Percentiles rank a stretch among this genome's conserved stretches.
Evolutionary conservation across 1,284 basidiomycete genomes (phyloP).

Genomic region (Ustilago lituana): DNA sequence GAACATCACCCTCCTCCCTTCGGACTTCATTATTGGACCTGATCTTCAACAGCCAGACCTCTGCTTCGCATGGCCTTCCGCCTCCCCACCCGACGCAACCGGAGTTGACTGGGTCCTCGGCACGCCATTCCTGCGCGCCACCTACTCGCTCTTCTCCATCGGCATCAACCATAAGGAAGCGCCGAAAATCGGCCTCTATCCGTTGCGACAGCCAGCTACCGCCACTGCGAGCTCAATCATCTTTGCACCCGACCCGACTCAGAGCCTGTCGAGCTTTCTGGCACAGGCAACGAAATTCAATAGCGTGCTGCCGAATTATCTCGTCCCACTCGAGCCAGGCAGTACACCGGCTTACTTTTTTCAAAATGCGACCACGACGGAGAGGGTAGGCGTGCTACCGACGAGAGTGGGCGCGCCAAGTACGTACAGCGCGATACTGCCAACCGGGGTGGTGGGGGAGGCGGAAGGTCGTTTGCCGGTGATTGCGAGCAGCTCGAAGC

Average conservation of each 20-base stretch:
- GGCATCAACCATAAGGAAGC: slow-evolving; percentile 39
- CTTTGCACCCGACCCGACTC: slow-evolving; percentile 15
- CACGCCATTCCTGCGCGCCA: slow-evolving; percentile 79
- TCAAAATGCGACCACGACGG: slow-evolving; percentile 69
- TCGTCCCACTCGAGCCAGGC: slow-evolving; percentile 76
- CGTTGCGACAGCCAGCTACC: slow-evolving; percentile 27
- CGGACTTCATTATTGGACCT: slow-evolving; percentile 83
- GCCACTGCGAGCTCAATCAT: slow-evolving; percentile 67
- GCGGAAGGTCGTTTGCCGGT: slow-evolving; percentile 15
- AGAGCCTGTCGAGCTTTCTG: slow-evolving; percentile 72
- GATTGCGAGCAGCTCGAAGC: slow-evolving; percentile 22
- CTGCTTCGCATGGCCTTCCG: slow-evolving; percentile 84
- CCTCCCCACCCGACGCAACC: slow-evolving; percentile 75
- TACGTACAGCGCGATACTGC: slow-evolving; percentile 16
- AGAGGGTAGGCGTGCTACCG: slow-evolving; percentile 19
- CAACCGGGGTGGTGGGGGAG: slow-evolving; percentile 1
- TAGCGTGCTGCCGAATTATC: slow-evolving; percentile 80
- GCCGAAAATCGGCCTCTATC: slow-evolving; percentile 48
- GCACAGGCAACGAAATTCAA: slow-evolving; percentile 75
- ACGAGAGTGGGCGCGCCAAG: slow-evolving; percentile 15
- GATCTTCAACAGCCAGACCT: slow-evolving; percentile 75
- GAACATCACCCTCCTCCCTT: slow-evolving; percentile 78
- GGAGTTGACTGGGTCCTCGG: slow-evolving; percentile 90
- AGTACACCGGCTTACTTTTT: slow-evolving; percentile 77
- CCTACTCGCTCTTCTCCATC: slow-evolving; percentile 80